Percentiles rank a stretch among this genome's conserved stretches.
These are phyloP conservation scores for Ramaria sp. DNA, from an alignment of 768 basidiomycete species.

Conservation along the genomic window DNA sequence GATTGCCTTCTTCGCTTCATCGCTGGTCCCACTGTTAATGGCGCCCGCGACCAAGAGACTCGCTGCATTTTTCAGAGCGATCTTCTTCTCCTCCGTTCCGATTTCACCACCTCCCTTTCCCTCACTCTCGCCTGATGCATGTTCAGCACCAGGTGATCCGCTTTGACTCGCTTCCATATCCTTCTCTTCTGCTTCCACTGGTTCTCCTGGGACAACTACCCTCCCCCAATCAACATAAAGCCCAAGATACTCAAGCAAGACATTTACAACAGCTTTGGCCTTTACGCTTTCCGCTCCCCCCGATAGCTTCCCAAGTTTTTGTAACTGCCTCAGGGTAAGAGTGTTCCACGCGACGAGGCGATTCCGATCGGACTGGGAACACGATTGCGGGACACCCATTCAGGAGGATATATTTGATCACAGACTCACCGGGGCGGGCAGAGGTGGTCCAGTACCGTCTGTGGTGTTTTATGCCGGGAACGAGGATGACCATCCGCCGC, in stretches of 20 bases:
- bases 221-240: conserved; percentile 55
- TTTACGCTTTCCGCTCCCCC: conserved; percentile 23
- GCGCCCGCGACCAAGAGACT: conserved; percentile 43
- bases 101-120: conserved; percentile 14
- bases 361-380: conserved; percentile 46
- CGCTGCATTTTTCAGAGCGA: conserved; percentile 36
- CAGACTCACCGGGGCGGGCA: conserved; percentile 48
- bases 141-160: conserved; percentile 7
- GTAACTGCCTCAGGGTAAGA: conserved; percentile 45
- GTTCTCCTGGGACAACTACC: conserved; percentile 17
- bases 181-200: neutral
- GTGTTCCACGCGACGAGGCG: conserved; percentile 57
- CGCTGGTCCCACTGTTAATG: conserved; percentile 39
- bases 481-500: conserved; percentile 44
- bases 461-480: conserved; percentile 53
- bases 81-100: conserved; percentile 21
- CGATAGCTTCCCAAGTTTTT: conserved; percentile 31
- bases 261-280: conserved; percentile 43
- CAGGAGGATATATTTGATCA: conserved; percentile 49
- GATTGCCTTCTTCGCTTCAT: conserved; percentile 43
- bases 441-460: conserved; percentile 44
- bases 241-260: conserved; percentile 47
- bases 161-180: neutral
- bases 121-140: conserved; percentile 4
- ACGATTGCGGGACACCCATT: conserved; percentile 53